Base-by-base conservation (phyloP, 2,329 filamentous ascomycete genomes). In the Cyphellophora attinorum region DNA sequence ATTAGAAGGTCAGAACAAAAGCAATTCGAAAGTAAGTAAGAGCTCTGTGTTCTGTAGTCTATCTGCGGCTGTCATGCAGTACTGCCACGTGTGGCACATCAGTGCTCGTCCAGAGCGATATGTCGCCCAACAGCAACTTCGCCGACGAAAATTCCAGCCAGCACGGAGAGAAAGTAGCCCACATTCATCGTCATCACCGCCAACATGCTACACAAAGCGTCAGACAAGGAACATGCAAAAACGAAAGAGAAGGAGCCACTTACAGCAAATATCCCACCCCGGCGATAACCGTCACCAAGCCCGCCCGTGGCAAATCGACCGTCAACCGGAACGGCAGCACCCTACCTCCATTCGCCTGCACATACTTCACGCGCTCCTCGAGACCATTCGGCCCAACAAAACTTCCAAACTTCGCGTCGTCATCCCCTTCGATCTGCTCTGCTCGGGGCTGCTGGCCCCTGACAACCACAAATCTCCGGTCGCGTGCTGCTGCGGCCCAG, bases 141-240 rank as follows among this genome's bases (percentile, higher is more conserved):
- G 15, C 89, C 89, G n/a, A 93, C 54, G 52, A 96, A 95, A 2
- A 81, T 73, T 11, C 81, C 81, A 4, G 67, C 79, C 8, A 93
- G 68, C n/a, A 88, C 71, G 0, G 82, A 86, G 35, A 85, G 59
- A 56, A 89, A 89, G 55, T 91, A 91, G 10, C 84, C 85, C 11
- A 89, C 72, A 49, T 91, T 91, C 65, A 85, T 76, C 1, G 83
- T 88, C 85, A 91, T 94, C 53, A 93, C 81, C 11, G 82, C 84
- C 61, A 94, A 64, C 86, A 94, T 94, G 40, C 86, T 94, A 23
- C 12, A 33, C 5, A 27, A 34, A 23, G 18, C 14, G 15, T 13
- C 19, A 34, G 30, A 18, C 17, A 41, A 8, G 14, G 10, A 16
- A n/a, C n/a, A 12, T 13, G 28, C 5, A 8, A 11, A 13, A 16